Percentiles rank a stretch among this genome's conserved stretches.
These are phyloP conservation scores for Pestalotiopsis fici DNA, from an alignment of 2,329 filamentous ascomycete genomes.

Conservation along the genomic window DNA sequence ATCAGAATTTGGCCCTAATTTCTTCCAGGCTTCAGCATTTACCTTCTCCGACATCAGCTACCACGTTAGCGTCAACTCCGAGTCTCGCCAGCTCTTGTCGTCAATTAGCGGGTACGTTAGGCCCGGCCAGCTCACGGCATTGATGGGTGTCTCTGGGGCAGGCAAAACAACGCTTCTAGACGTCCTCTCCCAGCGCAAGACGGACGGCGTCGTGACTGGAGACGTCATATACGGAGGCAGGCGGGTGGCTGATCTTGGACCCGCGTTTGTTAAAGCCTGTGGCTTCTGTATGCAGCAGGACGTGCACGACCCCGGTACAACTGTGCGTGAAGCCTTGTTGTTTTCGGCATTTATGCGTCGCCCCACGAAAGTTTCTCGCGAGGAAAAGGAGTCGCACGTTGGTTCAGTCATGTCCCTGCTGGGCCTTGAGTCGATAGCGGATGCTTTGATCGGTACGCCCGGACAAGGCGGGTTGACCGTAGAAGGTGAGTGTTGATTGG, in stretches of 20 bases:
- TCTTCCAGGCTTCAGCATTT: neutral
- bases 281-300: constrained; percentile 94
- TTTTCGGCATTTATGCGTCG: constrained; percentile 68
- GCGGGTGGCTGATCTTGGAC: constrained; percentile 55
- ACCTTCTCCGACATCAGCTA: neutral
- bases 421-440: constrained; percentile 67
- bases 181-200: constrained; percentile 81
- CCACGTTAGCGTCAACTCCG: neutral
- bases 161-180: constrained; percentile 92
- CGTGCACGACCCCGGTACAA: constrained; percentile 61
- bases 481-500: neutral
- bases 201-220: constrained; percentile 79
- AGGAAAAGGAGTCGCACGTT: constrained; percentile 67
- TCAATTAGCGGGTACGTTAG: constrained; percentile 90
- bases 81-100: neutral
- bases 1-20: neutral
- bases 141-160: constrained; percentile 86
- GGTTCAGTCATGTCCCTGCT: constrained; percentile 68
- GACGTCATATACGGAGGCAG: constrained; percentile 72
- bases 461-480: constrained; percentile 43
- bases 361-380: constrained; percentile 53
- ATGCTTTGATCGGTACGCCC: constrained; percentile 59
- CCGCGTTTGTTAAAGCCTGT: constrained; percentile 82
- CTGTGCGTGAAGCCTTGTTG: neutral
- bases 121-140: constrained; percentile 85